Evolutionary conservation across 176 grass and related monocot species (phyloP), one percentile per base, ranked within the genome.

Genomic region (Oryza officinalis): DNA sequence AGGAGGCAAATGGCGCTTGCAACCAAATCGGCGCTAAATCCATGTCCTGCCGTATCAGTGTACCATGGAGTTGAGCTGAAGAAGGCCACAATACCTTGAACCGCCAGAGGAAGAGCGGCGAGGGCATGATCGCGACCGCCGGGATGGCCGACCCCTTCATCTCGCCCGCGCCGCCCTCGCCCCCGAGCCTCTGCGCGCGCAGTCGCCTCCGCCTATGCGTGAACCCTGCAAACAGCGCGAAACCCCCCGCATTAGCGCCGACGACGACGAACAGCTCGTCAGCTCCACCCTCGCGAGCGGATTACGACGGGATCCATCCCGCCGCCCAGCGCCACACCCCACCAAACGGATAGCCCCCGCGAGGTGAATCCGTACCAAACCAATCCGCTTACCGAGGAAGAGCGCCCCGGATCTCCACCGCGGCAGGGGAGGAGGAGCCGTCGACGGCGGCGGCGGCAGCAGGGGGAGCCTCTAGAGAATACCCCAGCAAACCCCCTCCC

Each of bases 81-180:
- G 57, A 18, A 41, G 41, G 41, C 31, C 44, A 44, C 20, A 74
- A 80, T 85, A 89, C 96, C 96, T 98, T 98, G 13, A 98, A 85
- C 63, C 91, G 88, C 93, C 91, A 98, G 61, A 98, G 87, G 70
- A 99, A 94, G 80, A 92, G 84, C 35, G 96, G 93, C 44, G 96
- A 99, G 27, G 96, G 93, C 68, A 96, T 92, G 72, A 86, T 96
- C 50, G 80, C 87, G 27, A 65, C 91, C 20, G 90, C 80, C 37
- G 83, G 88, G 80, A 90, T 89, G 73, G 83, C 61, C 61, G 85
- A 46, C 72, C 80, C 85, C 91, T 96, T 98, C 93, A 98, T 96
- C 65, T 94, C 92, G 67, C 41, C 70, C 27, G n/a, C 74, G 59
- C 78, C 40, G 40, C 37, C 37, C 37, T 7, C 57, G 57, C 1